phyloP scores from a whole-genome alignment of 2,329 filamentous ascomycete genomes.

The Cladosporium oxysporum region DNA sequence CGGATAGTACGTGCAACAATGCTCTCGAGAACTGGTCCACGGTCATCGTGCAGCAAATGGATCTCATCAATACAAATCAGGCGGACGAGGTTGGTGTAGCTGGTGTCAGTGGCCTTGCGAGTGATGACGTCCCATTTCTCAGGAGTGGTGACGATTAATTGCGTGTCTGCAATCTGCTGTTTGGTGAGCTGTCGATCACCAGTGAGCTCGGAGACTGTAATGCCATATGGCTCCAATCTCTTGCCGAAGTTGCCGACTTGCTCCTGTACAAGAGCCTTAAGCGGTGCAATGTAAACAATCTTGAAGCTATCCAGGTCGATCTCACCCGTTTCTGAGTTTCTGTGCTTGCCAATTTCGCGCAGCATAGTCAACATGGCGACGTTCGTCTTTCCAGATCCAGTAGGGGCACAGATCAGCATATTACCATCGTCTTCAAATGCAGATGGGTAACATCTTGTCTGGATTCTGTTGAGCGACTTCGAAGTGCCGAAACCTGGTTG shows the following conservation, averaged over 20 bases:
- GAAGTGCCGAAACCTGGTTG: slow-evolving; percentile 80
- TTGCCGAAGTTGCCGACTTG: slow-evolving; percentile 98
- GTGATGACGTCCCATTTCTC: slow-evolving; percentile 99
- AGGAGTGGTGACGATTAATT: slow-evolving; percentile 96
- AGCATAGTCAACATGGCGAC: slow-evolving; percentile 97
- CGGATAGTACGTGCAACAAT: slow-evolving; percentile 94
- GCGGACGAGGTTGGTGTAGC: slow-evolving; percentile 95
- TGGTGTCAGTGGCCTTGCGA: slow-evolving; percentile 92
- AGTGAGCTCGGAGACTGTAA: slow-evolving; percentile 91
- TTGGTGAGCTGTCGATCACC: slow-evolving; percentile 98
- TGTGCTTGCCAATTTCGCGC: slow-evolving; percentile 93
- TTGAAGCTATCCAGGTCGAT: slow-evolving; percentile 94
- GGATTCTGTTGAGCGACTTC: slow-evolving; percentile 89
- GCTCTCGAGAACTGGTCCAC: slow-evolving; percentile 93
- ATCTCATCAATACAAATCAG: slow-evolving; percentile 98
- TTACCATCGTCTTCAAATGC: slow-evolving; percentile 95
- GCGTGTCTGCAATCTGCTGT: slow-evolving; percentile 95
- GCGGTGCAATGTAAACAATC: slow-evolving; percentile 94
- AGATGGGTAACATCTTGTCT: slow-evolving; percentile 87
- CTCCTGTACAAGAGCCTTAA: slow-evolving; percentile 95
- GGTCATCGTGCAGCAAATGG: slow-evolving; percentile 93
- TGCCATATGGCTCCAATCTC: slow-evolving; percentile 84
- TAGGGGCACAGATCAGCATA: slow-evolving; percentile 96
- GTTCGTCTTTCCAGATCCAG: slow-evolving; percentile 97
- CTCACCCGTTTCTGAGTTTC: slow-evolving; percentile 84